A percentile compares a stretch with the other conserved stretches of the same genome.
These are phyloP conservation scores for Diaporthe vexans DNA, from an alignment of 2,329 filamentous ascomycete species.

Conservation along the genomic window DNA sequence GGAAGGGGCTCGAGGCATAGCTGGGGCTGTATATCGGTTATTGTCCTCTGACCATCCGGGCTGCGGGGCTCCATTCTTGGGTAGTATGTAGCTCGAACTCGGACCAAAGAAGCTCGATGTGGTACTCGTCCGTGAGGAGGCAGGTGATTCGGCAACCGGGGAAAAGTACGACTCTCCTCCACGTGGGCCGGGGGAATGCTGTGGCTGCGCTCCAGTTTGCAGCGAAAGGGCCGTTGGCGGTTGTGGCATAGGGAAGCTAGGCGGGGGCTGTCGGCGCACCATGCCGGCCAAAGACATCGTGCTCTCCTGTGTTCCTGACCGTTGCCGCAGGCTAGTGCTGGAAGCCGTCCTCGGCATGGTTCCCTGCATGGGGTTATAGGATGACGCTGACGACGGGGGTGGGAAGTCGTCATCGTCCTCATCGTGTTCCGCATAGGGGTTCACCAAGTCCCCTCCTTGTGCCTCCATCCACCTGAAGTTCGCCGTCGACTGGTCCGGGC, in stretches of 20 bases:
- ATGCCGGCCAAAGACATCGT: constrained; percentile 69
- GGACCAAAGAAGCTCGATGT: constrained; percentile 79
- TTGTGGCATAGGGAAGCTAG: constrained; percentile 76
- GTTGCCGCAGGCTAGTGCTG: constrained; percentile 79
- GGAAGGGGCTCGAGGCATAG: constrained; percentile 84
- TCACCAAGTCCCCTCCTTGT: constrained; percentile 77
- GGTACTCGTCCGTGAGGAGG: constrained; percentile 80
- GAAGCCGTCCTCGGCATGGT: constrained; percentile 77
- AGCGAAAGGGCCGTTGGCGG: constrained; percentile 74
- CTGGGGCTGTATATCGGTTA: constrained; percentile 90
- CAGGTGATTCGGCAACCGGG: constrained; percentile 83
- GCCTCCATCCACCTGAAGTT: constrained; percentile 86
- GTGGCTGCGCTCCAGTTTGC: constrained; percentile 66
- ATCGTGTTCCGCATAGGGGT: constrained; percentile 81
- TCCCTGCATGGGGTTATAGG: constrained; percentile 51
- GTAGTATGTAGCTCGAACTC: constrained; percentile 73
- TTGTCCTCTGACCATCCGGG: constrained; percentile 79
- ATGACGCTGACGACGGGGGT: constrained; percentile 41
- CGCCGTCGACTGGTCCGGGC: constrained; percentile 68
- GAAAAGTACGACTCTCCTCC: constrained; percentile 93
- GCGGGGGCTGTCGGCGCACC: constrained; percentile 70
- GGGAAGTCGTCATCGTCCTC: constrained; percentile 71
- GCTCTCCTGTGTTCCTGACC: constrained; percentile 83
- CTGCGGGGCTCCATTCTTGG: constrained; percentile 79
- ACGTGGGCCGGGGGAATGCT: constrained; percentile 72